Conservation (phyloP, 192 early-diverging fungal genomes). For the Lobosporangium transversale region DNA sequence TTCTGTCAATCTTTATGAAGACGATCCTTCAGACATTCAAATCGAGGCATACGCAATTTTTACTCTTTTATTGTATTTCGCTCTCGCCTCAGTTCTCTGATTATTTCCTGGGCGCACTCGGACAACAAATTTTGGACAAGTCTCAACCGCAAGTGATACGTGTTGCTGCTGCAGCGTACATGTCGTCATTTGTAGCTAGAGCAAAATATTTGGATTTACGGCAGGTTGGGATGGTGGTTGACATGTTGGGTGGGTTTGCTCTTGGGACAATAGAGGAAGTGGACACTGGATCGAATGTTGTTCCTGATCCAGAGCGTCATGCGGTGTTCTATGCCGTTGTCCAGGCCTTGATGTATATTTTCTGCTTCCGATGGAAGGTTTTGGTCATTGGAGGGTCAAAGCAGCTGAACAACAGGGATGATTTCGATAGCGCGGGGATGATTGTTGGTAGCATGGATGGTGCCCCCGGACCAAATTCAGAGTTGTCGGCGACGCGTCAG, state of each 20-base stretch:
- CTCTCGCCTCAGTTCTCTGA: constrained; percentile 68
- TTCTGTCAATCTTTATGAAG: constrained; percentile 84
- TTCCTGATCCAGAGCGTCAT: constrained; percentile 69
- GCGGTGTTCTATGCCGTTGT: constrained; percentile 88
- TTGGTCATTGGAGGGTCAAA: constrained; percentile 62
- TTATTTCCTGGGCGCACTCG: constrained; percentile 81
- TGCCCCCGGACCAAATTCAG: neutral
- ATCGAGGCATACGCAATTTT: constrained; percentile 91
- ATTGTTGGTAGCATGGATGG: constrained; percentile 49
- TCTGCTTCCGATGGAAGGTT: constrained; percentile 94
- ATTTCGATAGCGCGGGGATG: constrained; percentile 50
- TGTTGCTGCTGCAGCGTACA: constrained; percentile 83
- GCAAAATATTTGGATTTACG: constrained; percentile 77
- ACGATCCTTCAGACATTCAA: constrained; percentile 87
- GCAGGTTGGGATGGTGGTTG: constrained; percentile 72
- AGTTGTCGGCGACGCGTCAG: constrained; percentile 22
- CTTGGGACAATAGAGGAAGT: constrained; percentile 73
- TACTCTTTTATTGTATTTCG: constrained; percentile 85
- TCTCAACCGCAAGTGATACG: constrained; percentile 72
- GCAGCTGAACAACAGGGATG: constrained; percentile 24
- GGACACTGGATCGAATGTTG: constrained; percentile 55
- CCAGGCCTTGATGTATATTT: constrained; percentile 92
- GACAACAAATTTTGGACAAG: constrained; percentile 65
- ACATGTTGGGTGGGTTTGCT: constrained; percentile 76
- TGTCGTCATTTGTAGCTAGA: constrained; percentile 88